Evolutionary conservation across 148 eudicot species (phyloP), one percentile per base, ranked within the genome.

Genomic region (Oxyria digyna): DNA sequence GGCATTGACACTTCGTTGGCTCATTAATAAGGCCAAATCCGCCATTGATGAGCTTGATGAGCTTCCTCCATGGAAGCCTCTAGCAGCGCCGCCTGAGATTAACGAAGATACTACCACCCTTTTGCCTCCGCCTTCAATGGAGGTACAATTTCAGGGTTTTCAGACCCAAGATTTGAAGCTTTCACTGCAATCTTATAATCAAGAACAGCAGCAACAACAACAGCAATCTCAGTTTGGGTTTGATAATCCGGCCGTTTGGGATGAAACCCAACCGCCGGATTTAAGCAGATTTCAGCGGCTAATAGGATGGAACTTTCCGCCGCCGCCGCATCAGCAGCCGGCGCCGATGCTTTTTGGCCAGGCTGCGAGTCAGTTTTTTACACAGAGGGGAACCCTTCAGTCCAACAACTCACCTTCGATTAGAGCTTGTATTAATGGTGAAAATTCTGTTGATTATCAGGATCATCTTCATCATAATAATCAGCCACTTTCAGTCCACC

Each of bases 301-400:
- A 74, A 38, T 26, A 33, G 1, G 45, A 42, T 59, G 14, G 91
- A 87, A 41, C 33, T 80, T 41, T 78, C 41, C 85, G 93, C n/a
- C n/a, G n/a, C n/a, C n/a, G 29, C 85, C 74, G 49, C 70, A 71
- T 12, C 74, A 62, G 67, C 78, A 82, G 42, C 59, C 75, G 27
- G 68, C 74, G n/a, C n/a, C n/a, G n/a, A n/a, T n/a, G n/a, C n/a
- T n/a, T n/a, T n/a, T n/a, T n/a, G n/a, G n/a, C n/a, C n/a, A n/a
- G n/a, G n/a, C n/a, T n/a, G n/a, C n/a, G n/a, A n/a, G n/a, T 79
- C 96, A 89, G 80, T 73, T 84, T 67, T 81, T 80, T 78, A 76
- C 95, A 67, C 98, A 93, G 95, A 88, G 98, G 98, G 96, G 95
- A 87, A 94, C 98, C 98, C 98, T 93, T 93, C 98, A 93, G 98